These are phyloP conservation scores for Phialemonium atrogriseum DNA, from an alignment of 2,329 filamentous ascomycete genomes.

Conservation along the genomic window DNA sequence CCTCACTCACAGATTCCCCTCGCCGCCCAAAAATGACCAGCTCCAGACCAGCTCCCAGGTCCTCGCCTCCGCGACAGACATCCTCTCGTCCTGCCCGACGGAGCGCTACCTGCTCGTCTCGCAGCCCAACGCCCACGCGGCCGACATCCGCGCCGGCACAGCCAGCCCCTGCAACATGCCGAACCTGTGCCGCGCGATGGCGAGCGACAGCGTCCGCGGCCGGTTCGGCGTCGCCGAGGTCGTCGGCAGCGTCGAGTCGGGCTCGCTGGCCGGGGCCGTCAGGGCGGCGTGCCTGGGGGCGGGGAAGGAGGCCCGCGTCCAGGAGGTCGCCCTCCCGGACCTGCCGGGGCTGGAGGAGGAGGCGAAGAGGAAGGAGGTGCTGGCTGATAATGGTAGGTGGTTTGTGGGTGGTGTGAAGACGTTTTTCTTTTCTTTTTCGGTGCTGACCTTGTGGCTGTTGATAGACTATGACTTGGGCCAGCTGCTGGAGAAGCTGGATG, in stretches of 20 bases:
- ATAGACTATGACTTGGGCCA: conserved; percentile 44
- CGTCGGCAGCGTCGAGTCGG: conserved; percentile 36
- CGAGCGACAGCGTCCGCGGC: conserved; percentile 24
- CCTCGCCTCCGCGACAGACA: conserved; percentile 31
- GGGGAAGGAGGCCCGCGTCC: conserved; percentile 27
- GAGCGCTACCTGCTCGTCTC: conserved; percentile 69
- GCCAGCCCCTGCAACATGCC: conserved; percentile 40
- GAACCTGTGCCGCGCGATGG: conserved; percentile 37
- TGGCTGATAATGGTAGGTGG: conserved; percentile 39
- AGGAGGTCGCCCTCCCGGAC: conserved; percentile 29
- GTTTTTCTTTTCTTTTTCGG: background rate
- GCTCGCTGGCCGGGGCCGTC: conserved; percentile 35
- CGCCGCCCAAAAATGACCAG: conserved; percentile 26
- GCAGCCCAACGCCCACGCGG: conserved; percentile 64
- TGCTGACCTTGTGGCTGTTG: conserved; percentile 11
- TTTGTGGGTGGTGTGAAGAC: too few species aligned
- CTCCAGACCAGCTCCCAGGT: conserved; percentile 41
- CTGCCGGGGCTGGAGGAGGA: conserved; percentile 12
- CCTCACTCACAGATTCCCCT: conserved; percentile 19
- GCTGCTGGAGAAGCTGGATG: conserved; percentile 31
- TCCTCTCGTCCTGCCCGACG: conserved; percentile 62
- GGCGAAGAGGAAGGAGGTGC: conserved; percentile 36
- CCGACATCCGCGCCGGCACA: conserved; percentile 52
- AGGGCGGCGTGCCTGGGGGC: conserved; percentile 33
- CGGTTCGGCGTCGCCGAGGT: conserved; percentile 49